Evolutionary conservation across 768 basidiomycete genomes (phyloP).

Genomic region (Kwoniella sp.): DNA sequence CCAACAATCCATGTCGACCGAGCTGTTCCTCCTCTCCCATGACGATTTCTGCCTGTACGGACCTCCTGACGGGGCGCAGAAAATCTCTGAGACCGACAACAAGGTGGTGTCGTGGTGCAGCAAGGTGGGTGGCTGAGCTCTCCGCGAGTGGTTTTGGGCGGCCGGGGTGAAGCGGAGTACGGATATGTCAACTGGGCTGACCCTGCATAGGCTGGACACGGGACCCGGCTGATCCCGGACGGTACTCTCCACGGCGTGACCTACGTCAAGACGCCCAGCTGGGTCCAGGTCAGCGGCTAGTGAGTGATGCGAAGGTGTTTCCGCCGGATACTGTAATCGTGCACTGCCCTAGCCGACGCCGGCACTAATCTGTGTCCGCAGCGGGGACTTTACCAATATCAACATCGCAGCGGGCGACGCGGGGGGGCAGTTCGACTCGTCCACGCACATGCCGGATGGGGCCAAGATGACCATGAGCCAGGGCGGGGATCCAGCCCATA

Average conservation of each 20-base stretch:
- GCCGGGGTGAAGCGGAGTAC: no score
- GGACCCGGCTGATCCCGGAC: slow-evolving; percentile 38
- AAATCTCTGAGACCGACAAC: slow-evolving; percentile 15
- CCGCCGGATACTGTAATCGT: no score
- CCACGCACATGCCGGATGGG: slow-evolving; percentile 22
- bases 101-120: slow-evolving; percentile 40
- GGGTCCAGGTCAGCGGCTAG: slow-evolving; percentile 41
- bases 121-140: no score
- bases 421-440: slow-evolving; percentile 42
- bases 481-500: slow-evolving; percentile 19
- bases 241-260: slow-evolving; percentile 43
- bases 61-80: slow-evolving; percentile 13
- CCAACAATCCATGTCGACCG: slow-evolving; percentile 1
- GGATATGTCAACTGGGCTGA: not conserved
- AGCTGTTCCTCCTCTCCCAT: slow-evolving; percentile 14
- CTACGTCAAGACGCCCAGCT: slow-evolving; percentile 38
- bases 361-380: slow-evolving; percentile 2
- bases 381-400: slow-evolving; percentile 45
- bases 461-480: slow-evolving; percentile 20
- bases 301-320: slow-evolving; percentile 30
- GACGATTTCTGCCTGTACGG: slow-evolving; percentile 41
- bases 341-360: no score
- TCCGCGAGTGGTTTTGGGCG: no score
- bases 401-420: slow-evolving; percentile 34
- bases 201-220: slow-evolving; percentile 18